phyloP scores from a whole-genome alignment of 2,329 filamentous ascomycete species.

The Dryadomyces quercivorus region DNA sequence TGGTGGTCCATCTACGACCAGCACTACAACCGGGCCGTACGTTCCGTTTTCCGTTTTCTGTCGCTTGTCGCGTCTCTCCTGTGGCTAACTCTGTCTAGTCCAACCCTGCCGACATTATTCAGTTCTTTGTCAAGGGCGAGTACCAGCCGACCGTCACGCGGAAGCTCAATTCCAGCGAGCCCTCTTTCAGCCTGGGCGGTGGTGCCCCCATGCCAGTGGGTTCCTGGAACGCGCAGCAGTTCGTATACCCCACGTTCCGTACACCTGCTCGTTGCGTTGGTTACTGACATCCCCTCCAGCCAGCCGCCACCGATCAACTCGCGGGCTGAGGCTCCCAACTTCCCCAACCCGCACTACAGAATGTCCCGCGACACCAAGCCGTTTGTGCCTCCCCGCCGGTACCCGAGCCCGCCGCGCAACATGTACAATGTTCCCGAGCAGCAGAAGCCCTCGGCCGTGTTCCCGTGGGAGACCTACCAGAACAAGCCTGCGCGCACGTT shows the following conservation, averaged over 20 bases:
- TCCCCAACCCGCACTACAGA: slow-evolving; percentile 65
- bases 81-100: slow-evolving; percentile 2
- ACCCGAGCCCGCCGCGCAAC: slow-evolving; percentile 72
- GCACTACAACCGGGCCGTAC: slow-evolving; percentile 55
- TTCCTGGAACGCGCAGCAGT: slow-evolving; percentile 43
- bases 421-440: slow-evolving; percentile 64
- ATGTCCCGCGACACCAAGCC: slow-evolving; percentile 68
- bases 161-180: slow-evolving; percentile 22
- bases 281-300: slow-evolving; percentile 25
- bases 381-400: slow-evolving; percentile 64
- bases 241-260: slow-evolving; percentile 11
- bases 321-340: slow-evolving; percentile 73
- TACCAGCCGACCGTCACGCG: slow-evolving; percentile 25
- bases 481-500: slow-evolving; percentile 55
- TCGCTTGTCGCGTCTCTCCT: too few relatives aligned
- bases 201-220: too few relatives aligned
- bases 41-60: slow-evolving; percentile 13
- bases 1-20: slow-evolving; percentile 95
- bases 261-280: neutral
- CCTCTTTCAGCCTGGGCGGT: slow-evolving; percentile 14
- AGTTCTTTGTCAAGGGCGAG: slow-evolving; percentile 44
- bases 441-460: slow-evolving; percentile 56
- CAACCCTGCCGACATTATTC: slow-evolving; percentile 26
- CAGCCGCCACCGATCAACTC: slow-evolving; percentile 53
- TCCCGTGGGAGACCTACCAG: slow-evolving; percentile 75